These are phyloP conservation scores for Leccinum ochraceum DNA, from an alignment of 768 basidiomycete genomes.

Conservation along the genomic window DNA sequence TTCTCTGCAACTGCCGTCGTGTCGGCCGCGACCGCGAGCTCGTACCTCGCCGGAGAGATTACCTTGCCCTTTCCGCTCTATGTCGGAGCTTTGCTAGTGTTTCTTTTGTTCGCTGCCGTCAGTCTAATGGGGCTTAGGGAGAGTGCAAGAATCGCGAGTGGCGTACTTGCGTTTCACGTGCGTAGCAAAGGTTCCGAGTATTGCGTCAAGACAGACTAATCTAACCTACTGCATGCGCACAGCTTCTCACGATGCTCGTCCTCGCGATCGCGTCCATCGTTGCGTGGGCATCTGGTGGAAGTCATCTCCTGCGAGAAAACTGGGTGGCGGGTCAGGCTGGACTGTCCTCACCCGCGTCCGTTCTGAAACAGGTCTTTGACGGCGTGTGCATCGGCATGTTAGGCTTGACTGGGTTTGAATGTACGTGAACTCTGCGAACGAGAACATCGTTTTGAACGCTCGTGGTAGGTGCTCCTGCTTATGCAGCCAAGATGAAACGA, in stretches of 20 bases:
- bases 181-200: constrained; percentile 15
- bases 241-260: constrained; percentile 58
- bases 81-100: constrained; percentile 52
- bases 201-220: background rate
- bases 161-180: constrained; percentile 62
- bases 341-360: constrained; percentile 28
- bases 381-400: constrained; percentile 73
- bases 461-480: constrained; percentile 57
- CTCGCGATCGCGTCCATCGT: constrained; percentile 52
- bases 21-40: constrained; percentile 70
- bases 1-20: constrained; percentile 69
- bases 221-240: background rate
- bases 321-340: constrained; percentile 45
- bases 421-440: constrained; percentile 30
- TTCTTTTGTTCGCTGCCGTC: constrained; percentile 53
- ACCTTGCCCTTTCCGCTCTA: constrained; percentile 55
- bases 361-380: constrained; percentile 54
- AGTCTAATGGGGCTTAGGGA: constrained; percentile 62
- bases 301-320: constrained; percentile 49
- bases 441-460: background rate
- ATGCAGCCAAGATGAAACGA: constrained; percentile 59
- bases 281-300: constrained; percentile 55
- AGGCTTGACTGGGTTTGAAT: constrained; percentile 72
- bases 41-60: constrained; percentile 68
- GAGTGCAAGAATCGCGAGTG: constrained; percentile 59